Conservation (phyloP, 2,329 filamentous ascomycete genomes). For the Diaporthe sp. region DNA sequence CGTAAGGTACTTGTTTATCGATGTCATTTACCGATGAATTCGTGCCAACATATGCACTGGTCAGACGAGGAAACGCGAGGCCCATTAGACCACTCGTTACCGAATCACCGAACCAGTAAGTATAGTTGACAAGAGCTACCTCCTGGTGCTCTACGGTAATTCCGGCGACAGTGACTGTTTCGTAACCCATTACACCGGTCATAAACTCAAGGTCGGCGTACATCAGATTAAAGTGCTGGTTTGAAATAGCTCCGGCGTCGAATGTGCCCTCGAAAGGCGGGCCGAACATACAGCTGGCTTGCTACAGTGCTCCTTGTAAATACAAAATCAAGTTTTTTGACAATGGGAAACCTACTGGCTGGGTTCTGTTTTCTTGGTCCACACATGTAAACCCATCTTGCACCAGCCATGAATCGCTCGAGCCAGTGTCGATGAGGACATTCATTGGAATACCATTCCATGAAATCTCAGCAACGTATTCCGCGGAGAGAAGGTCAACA, state of each 20-base stretch:
- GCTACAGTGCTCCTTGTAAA: background rate
- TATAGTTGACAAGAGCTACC: conserved; percentile 58
- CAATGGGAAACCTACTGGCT: conserved; percentile 1
- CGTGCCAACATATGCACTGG: conserved; percentile 50
- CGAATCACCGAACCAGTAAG: conserved; percentile 58
- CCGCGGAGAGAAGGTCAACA: conserved; percentile 9
- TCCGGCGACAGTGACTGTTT: conserved; percentile 58
- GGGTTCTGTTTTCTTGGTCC: conserved; percentile 8
- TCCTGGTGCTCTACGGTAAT: conserved; percentile 58
- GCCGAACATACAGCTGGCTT: conserved; percentile 44
- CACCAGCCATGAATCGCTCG: conserved; percentile 35
- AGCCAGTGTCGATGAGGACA: conserved; percentile 34
- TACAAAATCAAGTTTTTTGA: background rate
- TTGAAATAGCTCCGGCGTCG: conserved; percentile 47
- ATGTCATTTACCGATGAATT: conserved; percentile 22
- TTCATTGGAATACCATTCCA: conserved; percentile 20
- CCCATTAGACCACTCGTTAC: conserved; percentile 63
- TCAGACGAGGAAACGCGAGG: conserved; percentile 62
- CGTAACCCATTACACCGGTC: conserved; percentile 53
- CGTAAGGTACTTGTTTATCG: conserved; percentile 53
- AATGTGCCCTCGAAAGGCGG: conserved; percentile 49
- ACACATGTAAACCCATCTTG: conserved; percentile 36
- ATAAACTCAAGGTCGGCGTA: conserved; percentile 59
- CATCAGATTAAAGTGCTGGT: conserved; percentile 56
- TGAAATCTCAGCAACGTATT: conserved; percentile 32